A percentile compares a stretch with the other conserved stretches of the same genome.
phyloP scores from a whole-genome alignment of 371 early-diverging fungal species.

The Mucor circinelloides region DNA sequence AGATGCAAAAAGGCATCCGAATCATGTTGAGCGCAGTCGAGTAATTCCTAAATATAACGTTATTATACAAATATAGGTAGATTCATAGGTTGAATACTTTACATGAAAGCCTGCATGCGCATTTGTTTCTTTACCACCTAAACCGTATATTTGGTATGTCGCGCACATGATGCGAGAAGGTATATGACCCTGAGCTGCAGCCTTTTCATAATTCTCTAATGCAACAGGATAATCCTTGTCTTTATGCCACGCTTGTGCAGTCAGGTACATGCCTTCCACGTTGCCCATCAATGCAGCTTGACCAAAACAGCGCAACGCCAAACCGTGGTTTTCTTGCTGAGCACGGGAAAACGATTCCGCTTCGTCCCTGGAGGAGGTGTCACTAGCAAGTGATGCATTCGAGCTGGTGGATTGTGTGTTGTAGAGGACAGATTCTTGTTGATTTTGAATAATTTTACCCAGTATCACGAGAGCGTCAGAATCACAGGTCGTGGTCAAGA shows the following conservation, averaged over 20 bases:
- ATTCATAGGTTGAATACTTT: no score
- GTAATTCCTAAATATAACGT: slow-evolving; percentile 29
- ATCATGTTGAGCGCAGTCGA: slow-evolving; percentile 32
- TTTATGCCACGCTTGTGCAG: slow-evolving; percentile 44
- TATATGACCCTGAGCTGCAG: slow-evolving; percentile 36
- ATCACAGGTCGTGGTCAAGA: slow-evolving; percentile 27
- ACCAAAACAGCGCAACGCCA: slow-evolving; percentile 36
- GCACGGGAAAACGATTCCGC: slow-evolving; percentile 14
- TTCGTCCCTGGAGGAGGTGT: neutral
- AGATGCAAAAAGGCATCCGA: slow-evolving; percentile 33
- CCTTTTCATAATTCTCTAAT: slow-evolving; percentile 39
- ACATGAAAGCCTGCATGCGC: slow-evolving; percentile 34
- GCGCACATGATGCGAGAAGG: slow-evolving; percentile 46
- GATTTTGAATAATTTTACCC: slow-evolving; percentile 31
- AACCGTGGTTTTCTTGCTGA: slow-evolving; percentile 30
- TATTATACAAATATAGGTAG: neutral
- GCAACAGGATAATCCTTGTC: slow-evolving; percentile 43
- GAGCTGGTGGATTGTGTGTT: neutral
- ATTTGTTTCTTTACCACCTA: slow-evolving; percentile 36
- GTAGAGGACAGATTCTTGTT: slow-evolving; percentile 9
- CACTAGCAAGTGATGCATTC: neutral
- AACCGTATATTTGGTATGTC: slow-evolving; percentile 34
- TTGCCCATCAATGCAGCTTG: slow-evolving; percentile 41
- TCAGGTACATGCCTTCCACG: slow-evolving; percentile 44
- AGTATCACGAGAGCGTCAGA: slow-evolving; percentile 39